Evolutionary conservation across 1,139 yeast species (phyloP), one percentile per base, ranked within the genome.

Genomic region (Lipomyces yarrowii): DNA sequence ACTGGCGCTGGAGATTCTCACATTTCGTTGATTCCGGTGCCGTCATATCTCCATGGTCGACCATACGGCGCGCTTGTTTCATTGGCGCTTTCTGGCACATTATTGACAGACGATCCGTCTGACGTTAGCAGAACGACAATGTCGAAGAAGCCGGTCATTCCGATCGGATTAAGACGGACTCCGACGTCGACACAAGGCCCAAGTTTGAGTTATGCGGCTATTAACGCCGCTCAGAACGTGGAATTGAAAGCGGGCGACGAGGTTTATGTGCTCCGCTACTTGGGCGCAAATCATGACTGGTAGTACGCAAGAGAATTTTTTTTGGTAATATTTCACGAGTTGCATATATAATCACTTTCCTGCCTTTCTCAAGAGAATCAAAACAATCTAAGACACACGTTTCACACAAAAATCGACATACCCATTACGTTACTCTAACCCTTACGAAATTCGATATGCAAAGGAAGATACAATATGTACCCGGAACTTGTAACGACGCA

Each of bases 131-230:
- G 48, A 6, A 37, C 33, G 56, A 32, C 51, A 32, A n/a, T 51
- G 26, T 32, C 32, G 8, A 60, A 60, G 15, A n/a, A 53, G 10
- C 59, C 65, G 1, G 62, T 55, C 21, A 56, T 63, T 56, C 62
- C 65, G 15, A 52, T 63, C n/a, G 65, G 65, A 6, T 39, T 63
- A n/a, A 37, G 63, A 11, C 62, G 62, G 35, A 35, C 21, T 32
- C n/a, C 32, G 30, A 32, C 35, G 4, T 1, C 32, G 18, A 32
- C 13, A 3, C 54, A 33, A 11, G 48, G 26, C 18, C 33, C 54
- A 7, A 18, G 26, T 39, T 6, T 21, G 32, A 42, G 48, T 42
- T 57, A 57, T 21, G 37, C 53, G 15, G 37, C 60, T 7, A 52
- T 57, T 33, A 57, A 57, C 15, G 23, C 46, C 1, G 30, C 60